Evolutionary conservation across 768 basidiomycete genomes (phyloP), one percentile per base, ranked within the genome.

Genomic region (Fibroporia radiculosa): DNA sequence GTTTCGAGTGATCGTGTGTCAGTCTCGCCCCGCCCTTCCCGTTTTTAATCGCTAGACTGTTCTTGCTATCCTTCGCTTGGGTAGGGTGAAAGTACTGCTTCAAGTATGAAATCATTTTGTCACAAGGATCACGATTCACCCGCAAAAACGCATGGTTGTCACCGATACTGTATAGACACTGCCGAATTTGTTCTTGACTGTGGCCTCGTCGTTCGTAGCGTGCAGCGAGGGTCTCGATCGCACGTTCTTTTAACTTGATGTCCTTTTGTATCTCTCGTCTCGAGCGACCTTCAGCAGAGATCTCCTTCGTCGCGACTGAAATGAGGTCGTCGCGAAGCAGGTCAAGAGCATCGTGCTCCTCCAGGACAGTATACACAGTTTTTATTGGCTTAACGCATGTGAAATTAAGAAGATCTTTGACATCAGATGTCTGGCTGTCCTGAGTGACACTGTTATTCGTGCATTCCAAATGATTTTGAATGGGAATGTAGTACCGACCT

Each of bases 141-240:
- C 89, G 78, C 50, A 91, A 65, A 72, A 92, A 92, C 10, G 89
- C 85, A 57, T 91, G 86, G 56, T 92, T 92, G 62, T 92, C 89
- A 2, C 89, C 89, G 40, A 92, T 90, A 54, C 83, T 86, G 60
- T 91, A 92, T 40, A 92, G 62, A 57, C 87, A 90, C 57, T 89
- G 84, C 24, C 82, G 74, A 8, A 88, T 66, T 37, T 71, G 64
- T 56, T 91, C 88, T 51, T 80, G 80, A 11, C 70, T 65, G 16
- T 88, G 70, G 5, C 72, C 75, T 14, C 70, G 65, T 16, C 73
- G 70, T 23, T 75, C 68, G 56, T 88, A 89, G 27, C 74, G 77
- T 18, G 68, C 41, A 1, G 88, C 75, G 2, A 92, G 75, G 0
- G 69, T 69, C 62, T 90, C 89, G 48, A 92, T 87, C 11, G 89